Percentiles rank a stretch among this genome's conserved stretches.
Evolutionary conservation across 164 flowering plant species (phyloP).

Genomic region (Houttuynia cordata): DNA sequence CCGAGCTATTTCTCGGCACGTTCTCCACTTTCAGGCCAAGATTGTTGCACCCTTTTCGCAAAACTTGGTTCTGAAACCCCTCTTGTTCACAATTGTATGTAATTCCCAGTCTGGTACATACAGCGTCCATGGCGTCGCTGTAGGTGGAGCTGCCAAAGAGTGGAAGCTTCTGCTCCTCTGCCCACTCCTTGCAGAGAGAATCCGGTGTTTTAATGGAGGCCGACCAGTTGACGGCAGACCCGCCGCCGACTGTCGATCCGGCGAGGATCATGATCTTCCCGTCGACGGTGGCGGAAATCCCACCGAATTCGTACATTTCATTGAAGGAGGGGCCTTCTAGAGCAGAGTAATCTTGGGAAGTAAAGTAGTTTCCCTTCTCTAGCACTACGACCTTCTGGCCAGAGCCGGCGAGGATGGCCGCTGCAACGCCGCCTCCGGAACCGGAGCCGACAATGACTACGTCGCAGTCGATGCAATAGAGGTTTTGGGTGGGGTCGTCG

Average conservation of each 20-base stretch:
- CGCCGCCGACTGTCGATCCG: slow-evolving; percentile 71
- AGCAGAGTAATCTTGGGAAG: slow-evolving; percentile 35
- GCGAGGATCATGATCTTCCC: slow-evolving; percentile 32
- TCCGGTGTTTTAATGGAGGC: slow-evolving; percentile 53
- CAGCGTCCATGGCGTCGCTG: slow-evolving; percentile 49
- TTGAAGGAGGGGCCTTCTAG: slow-evolving; percentile 50
- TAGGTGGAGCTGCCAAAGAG: slow-evolving; percentile 34
- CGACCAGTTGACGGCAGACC: slow-evolving; percentile 75
- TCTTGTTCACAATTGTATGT: slow-evolving; percentile 39
- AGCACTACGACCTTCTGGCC: slow-evolving; percentile 51
- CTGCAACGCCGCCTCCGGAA: slow-evolving; percentile 69
- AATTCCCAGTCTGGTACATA: slow-evolving; percentile 48
- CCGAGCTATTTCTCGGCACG: slow-evolving; percentile 53
- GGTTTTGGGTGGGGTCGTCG: slow-evolving; percentile 12
- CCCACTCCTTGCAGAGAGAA: slow-evolving; percentile 43
- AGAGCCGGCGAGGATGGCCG: slow-evolving; percentile 45
- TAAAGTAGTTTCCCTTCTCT: slow-evolving; percentile 61
- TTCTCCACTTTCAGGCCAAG: slow-evolving; percentile 41
- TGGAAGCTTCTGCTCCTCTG: slow-evolving; percentile 22
- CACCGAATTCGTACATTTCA: slow-evolving; percentile 52
- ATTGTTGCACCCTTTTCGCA: slow-evolving; percentile 52
- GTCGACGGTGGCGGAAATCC: slow-evolving; percentile 22
- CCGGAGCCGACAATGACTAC: slow-evolving; percentile 61
- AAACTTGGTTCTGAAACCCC: slow-evolving; percentile 55
- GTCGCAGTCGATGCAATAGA: slow-evolving; percentile 42